A percentile compares a stretch with the other conserved stretches of the same genome.
Evolutionary conservation across 1,284 basidiomycete genomes (phyloP).

Genomic region (Tilletia horrida): DNA sequence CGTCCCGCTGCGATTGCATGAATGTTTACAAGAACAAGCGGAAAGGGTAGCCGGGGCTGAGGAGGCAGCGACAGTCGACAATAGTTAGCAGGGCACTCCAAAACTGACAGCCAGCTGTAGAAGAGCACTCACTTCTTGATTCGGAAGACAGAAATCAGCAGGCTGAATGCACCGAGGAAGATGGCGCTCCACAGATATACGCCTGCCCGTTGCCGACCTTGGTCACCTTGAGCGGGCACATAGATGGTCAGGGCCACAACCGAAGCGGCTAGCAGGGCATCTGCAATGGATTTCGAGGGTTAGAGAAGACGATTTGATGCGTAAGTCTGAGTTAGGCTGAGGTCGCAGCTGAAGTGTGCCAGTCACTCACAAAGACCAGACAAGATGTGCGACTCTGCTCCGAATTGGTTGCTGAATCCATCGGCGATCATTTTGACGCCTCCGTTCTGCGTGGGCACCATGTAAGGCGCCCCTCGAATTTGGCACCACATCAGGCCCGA

Average conservation of each 20-base stretch:
- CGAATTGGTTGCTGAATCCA: conserved; percentile 85
- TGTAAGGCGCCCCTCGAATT: conserved; percentile 78
- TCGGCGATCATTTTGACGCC: conserved; percentile 60
- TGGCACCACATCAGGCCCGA: conserved; percentile 84
- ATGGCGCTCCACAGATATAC: conserved; percentile 85
- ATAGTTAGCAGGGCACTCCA: conserved; percentile 31
- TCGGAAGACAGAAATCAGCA: conserved; percentile 82
- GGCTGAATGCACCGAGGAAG: conserved; percentile 77
- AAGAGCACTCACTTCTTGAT: conserved; percentile 72
- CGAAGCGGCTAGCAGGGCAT: conserved; percentile 74
- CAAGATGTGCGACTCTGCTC: conserved; percentile 86
- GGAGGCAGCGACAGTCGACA: not conserved
- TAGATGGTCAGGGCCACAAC: conserved; percentile 79
- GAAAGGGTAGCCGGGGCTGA: conserved; percentile 41
- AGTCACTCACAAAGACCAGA: conserved; percentile 78
- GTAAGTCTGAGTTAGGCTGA: too few relatives aligned
- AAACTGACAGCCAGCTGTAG: conserved; percentile 18
- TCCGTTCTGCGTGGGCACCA: conserved; percentile 31
- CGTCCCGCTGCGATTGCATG: not conserved
- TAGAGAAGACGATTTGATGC: too few relatives aligned
- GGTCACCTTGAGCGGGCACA: conserved; percentile 72
- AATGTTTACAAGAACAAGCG: conserved; percentile 32
- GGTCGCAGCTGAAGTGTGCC: too few relatives aligned
- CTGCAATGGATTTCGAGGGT: conserved; percentile 57
- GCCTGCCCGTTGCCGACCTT: conserved; percentile 73